These are phyloP conservation scores for Ramicandelaber brevisporus DNA, from an alignment of 192 early-diverging fungal genomes.

Conservation along the genomic window DNA sequence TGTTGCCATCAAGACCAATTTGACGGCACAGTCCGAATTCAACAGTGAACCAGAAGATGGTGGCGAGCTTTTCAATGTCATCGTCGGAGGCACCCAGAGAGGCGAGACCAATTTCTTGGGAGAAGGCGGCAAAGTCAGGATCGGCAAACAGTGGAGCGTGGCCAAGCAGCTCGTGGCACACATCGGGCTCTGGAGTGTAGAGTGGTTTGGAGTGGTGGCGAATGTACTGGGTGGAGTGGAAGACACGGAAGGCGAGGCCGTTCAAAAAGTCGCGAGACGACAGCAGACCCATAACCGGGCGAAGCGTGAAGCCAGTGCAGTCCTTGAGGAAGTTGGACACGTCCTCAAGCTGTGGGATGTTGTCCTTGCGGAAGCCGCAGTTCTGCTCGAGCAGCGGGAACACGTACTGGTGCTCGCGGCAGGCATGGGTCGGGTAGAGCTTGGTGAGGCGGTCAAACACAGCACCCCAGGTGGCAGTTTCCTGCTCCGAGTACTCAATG, in stretches of 20 bases:
- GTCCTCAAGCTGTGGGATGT: slow-evolving; percentile 74
- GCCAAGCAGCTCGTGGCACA: slow-evolving; percentile 88
- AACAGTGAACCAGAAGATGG: slow-evolving; percentile 79
- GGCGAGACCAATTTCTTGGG: slow-evolving; percentile 83
- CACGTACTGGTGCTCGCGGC: slow-evolving; percentile 74
- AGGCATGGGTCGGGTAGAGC: slow-evolving; percentile 68
- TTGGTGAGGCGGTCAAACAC: slow-evolving; percentile 45
- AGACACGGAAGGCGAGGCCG: slow-evolving; percentile 87
- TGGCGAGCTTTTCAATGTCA: slow-evolving; percentile 73
- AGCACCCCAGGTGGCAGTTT: slow-evolving; percentile 62
- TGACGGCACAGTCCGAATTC: slow-evolving; percentile 79
- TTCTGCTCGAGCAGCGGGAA: slow-evolving; percentile 75
- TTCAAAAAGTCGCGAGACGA: slow-evolving; percentile 87
- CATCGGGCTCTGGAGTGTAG: slow-evolving; percentile 85
- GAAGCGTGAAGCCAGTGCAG: slow-evolving; percentile 81
- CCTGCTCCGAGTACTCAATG: slow-evolving; percentile 53
- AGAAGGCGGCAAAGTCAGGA: slow-evolving; percentile 80
- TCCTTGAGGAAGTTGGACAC: slow-evolving; percentile 77
- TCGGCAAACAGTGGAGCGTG: slow-evolving; percentile 62
- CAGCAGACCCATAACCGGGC: slow-evolving; percentile 84
- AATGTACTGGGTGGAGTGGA: slow-evolving; percentile 94
- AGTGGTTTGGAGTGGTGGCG: slow-evolving; percentile 74
- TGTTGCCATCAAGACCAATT: slow-evolving; percentile 10
- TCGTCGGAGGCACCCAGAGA: slow-evolving; percentile 77
- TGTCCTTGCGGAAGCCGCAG: slow-evolving; percentile 60